Evolutionary conservation across 75 land plant species (phyloP).

Genomic region (Chamaecyparis obtusa): DNA sequence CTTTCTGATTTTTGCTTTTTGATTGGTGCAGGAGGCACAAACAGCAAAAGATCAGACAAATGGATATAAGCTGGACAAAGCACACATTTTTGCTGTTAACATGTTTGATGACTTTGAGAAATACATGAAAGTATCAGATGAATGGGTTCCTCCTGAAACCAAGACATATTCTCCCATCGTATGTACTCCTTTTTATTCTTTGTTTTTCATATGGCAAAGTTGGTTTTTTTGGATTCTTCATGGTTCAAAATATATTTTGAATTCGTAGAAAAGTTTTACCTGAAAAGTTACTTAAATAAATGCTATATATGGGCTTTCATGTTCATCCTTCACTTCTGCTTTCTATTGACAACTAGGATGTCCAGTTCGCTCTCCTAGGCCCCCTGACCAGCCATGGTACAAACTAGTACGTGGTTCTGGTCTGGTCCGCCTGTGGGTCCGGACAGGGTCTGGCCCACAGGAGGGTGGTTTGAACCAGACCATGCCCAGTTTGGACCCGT

Average conservation of each 20-base stretch:
- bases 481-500: too few species aligned
- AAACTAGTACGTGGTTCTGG: too few species aligned
- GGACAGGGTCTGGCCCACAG: too few species aligned
- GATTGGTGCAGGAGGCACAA: constrained; percentile 74
- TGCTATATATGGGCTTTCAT: too few species aligned
- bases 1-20: not conserved
- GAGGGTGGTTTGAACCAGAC: too few species aligned
- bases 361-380: too few species aligned
- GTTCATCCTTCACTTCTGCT: not conserved
- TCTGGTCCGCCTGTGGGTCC: too few species aligned
- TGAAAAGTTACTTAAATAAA: too few species aligned
- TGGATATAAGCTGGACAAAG: constrained; percentile 84
- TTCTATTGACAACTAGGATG: not conserved
- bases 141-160: constrained; percentile 82
- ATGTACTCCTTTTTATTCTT: not conserved
- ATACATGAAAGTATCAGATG: constrained; percentile 84
- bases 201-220: not conserved
- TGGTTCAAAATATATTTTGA: not conserved
- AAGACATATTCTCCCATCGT: constrained; percentile 83
- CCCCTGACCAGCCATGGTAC: too few species aligned
- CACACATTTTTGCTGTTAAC: constrained; percentile 84
- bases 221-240: not conserved
- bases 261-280: not conserved
- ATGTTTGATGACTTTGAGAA: constrained; percentile 90
- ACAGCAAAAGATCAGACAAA: constrained; percentile 83